phyloP scores from a whole-genome alignment of 2,329 filamentous ascomycete species.

The Ascosphaera apis region DNA sequence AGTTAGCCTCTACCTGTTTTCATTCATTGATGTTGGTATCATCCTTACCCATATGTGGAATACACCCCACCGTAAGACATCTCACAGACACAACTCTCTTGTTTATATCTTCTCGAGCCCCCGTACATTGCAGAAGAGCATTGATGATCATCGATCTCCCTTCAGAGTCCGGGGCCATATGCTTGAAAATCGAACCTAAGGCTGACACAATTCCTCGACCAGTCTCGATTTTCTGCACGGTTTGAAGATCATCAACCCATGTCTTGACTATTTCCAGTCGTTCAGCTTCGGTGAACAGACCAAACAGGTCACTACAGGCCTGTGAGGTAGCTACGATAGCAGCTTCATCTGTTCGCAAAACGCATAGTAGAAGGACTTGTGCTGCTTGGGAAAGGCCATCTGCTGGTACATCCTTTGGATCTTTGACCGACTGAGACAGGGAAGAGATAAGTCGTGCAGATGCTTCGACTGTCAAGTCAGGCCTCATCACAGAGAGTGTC shows the following conservation, averaged over 20 bases:
- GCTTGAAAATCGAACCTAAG: constrained; percentile 18
- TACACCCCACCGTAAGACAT: constrained; percentile 15
- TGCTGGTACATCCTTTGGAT: constrained; percentile 1
- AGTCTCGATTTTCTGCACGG: constrained; percentile 15
- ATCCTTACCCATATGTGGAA: constrained; percentile 16
- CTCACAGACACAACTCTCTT: constrained; percentile 19
- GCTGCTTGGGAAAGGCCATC: constrained; percentile 5
- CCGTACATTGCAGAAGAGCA: constrained; percentile 14
- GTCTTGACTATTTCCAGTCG: constrained; percentile 14
- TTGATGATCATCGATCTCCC: constrained; percentile 12
- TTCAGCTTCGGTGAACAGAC: constrained; percentile 12
- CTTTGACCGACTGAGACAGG: constrained; percentile 10
- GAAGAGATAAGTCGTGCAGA: constrained; percentile 17
- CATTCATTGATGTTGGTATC: no score
- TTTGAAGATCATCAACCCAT: constrained; percentile 18
- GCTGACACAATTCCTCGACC: constrained; percentile 22
- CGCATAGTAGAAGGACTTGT: constrained; percentile 13
- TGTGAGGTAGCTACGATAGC: constrained; percentile 19
- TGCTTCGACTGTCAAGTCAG: constrained; percentile 20
- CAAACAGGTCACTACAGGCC: constrained; percentile 18
- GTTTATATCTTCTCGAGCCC: constrained; percentile 17
- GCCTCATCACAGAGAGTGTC: constrained; percentile 16
- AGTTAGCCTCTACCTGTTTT: constrained; percentile 6
- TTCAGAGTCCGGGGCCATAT: constrained; percentile 9
- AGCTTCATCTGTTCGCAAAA: constrained; percentile 18